Evolutionary conservation across 148 eudicot genomes (phyloP), one percentile per base, ranked within the genome.

Genomic region (Drosera capensis): DNA sequence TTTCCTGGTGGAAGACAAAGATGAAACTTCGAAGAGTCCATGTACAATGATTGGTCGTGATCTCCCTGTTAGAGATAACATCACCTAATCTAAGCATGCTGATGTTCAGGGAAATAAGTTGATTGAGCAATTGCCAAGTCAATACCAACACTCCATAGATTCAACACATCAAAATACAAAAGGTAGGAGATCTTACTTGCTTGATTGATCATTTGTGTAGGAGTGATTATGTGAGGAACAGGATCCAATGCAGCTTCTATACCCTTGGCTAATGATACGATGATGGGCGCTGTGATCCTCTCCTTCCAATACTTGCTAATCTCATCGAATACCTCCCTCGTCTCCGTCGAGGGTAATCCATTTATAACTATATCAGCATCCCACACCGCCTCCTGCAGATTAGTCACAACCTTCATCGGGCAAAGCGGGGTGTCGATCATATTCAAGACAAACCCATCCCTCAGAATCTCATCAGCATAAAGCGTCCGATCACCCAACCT

Each of bases 391-490:
- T 86, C 96, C 51, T 82, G 94, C 69, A 86, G 71, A 52, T 76
- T 82, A 9, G 88, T 79, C 22, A 86, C 96, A 19, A 86, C 96
- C 50, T 82, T 82, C 29, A 82, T 54, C 28, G 96, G 96, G 31
- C 88, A 78, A 43, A 86, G 62, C 24, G 96, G 96, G 9, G 96
- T 86, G 39, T 86, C 96, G 56, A 86, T 74, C 96, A 86, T 86
- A 43, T 86, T 86, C 70, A 78, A 64, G 38, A 93, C 82, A 71
- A 86, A 82, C 51, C 94, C 94, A 51, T 86, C 96, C 51, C 72
- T 82, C 63, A 86, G 62, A 48, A 86, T 76, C 73, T 86, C 96
- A 34, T 82, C 96, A 8, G 94, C 96, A 51, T 73, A 60, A 31
- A 86, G 57, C 7, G 56, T 59, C 0, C 96, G 68, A 37, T 86